Evolutionary conservation across 169 alveolate species (phyloP), one percentile per base, ranked within the genome.

Genomic region (Babesia ovata): DNA sequence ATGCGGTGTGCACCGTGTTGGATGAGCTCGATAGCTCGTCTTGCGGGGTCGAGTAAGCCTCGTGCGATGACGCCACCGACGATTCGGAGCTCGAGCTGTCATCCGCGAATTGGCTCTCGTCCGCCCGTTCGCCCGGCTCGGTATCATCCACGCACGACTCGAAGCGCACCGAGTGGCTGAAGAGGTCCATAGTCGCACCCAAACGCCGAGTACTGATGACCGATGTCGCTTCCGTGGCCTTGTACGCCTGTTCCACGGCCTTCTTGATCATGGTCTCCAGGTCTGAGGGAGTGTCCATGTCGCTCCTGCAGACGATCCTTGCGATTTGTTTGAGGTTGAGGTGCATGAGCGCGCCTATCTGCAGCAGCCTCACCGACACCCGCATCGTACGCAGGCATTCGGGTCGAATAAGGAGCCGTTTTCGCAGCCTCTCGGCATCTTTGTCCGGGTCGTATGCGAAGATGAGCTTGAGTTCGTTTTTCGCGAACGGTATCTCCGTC

Each of bases 371-470:
- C 26, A 95, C 91, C 29, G 97, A 86, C 48, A 94, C 97, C 13
- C 95, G 75, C 94, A 94, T 91, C 28, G 97, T 94, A 45, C 98
- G 61, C 70, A 94, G 91, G 70, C 97, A 94, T 70, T 94, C 97
- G 56, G 89, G 92, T 56, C 98, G 48, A 21, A 93, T 93, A 45
- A 92, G 87, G 49, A 94, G 78, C 67, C 91, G 91, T 60, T 93
- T 85, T 45, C 91, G 77, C 45, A 94, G 82, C 48, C 95, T 84
- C 62, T 91, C 96, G 26, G 96, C 96, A 77, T 94, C 98, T 61
- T 87, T 92, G 61, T 94, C 98, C 0, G 95, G 95, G 78, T 94
- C 93, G 85, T 92, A 90, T 26, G 93, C 79, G 63, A 77, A 90
- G 21, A 94, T 93, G 24, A 86, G 86, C 44, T 86, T 87, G 75